Conservation (phyloP, 495 filamentous ascomycete genomes). For the Hypoxylon rickii region DNA sequence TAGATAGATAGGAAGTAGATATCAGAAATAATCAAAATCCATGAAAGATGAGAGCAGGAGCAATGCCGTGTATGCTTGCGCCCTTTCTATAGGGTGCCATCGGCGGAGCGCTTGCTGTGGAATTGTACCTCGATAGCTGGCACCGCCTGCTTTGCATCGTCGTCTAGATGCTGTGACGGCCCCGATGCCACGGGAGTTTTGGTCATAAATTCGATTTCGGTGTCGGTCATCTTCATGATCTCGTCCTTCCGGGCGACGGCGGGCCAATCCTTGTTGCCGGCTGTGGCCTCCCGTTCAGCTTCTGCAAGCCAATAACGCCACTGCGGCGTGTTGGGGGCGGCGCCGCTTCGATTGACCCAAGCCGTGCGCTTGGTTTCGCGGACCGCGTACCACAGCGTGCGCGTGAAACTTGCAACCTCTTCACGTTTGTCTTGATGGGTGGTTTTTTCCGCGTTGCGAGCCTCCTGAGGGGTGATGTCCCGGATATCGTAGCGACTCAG, state of each 20-base stretch:
- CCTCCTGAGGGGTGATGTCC: constrained; percentile 46
- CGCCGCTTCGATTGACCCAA: constrained; percentile 54
- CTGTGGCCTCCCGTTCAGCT: constrained; percentile 46
- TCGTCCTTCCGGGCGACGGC: constrained; percentile 54
- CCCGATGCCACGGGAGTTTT: not conserved
- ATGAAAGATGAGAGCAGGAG: not conserved
- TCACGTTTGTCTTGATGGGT: constrained; percentile 39
- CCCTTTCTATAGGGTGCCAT: constrained; percentile 30
- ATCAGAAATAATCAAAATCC: constrained; percentile 6
- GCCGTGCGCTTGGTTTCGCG: constrained; percentile 53
- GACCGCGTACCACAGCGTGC: constrained; percentile 62
- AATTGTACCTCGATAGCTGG: constrained; percentile 38
- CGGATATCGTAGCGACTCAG: constrained; percentile 47
- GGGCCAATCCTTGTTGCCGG: constrained; percentile 44
- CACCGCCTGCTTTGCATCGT: constrained; percentile 39
- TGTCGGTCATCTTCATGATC: constrained; percentile 48
- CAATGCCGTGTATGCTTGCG: not conserved
- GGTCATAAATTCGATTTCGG: constrained; percentile 11
- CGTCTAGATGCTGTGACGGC: constrained; percentile 10
- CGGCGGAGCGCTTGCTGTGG: constrained; percentile 2
- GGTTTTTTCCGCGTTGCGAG: constrained; percentile 35
- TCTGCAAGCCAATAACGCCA: constrained; percentile 59
- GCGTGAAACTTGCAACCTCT: constrained; percentile 50
- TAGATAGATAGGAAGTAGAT: too few species aligned
- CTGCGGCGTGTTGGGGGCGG: constrained; percentile 52